Conservation (phyloP, 306 rosid species). For the Cicer pinnatifidum region DNA sequence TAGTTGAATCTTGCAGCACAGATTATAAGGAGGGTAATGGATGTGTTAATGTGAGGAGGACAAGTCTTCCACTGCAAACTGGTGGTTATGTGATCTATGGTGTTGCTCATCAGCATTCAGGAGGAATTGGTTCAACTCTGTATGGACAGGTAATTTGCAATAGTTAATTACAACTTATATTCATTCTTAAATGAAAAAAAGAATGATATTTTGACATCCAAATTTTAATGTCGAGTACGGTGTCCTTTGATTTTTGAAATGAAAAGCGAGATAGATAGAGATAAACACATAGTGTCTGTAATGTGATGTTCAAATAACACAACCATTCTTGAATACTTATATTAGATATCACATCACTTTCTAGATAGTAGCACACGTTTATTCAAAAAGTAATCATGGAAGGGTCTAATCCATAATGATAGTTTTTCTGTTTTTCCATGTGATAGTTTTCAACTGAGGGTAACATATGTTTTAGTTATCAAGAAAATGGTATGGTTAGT, state of each 20-base stretch:
- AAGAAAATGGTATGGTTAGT: neutral
- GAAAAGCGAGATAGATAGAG: too few relatives aligned
- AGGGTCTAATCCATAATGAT: too few relatives aligned
- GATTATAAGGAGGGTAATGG: conserved; percentile 15
- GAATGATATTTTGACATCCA: too few relatives aligned
- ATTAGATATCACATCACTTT: too few relatives aligned
- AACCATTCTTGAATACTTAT: too few relatives aligned
- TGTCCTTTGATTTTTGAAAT: too few relatives aligned
- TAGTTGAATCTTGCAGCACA: conserved; percentile 56
- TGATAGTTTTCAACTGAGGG: neutral
- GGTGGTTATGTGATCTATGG: conserved; percentile 74
- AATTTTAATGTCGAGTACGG: too few relatives aligned
- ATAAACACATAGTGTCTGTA: too few relatives aligned
- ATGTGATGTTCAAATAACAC: too few relatives aligned
- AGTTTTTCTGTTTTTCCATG: neutral
- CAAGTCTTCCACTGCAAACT: conserved; percentile 47
- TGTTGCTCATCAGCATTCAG: conserved; percentile 83
- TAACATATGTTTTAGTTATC: neutral
- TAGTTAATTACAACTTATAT: neutral
- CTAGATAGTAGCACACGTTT: too few relatives aligned
- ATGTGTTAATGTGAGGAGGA: conserved; percentile 48
- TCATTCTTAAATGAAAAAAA: neutral
- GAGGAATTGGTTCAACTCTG: conserved; percentile 65
- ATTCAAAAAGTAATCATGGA: too few relatives aligned
- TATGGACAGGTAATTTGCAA: conserved; percentile 64